Base-by-base conservation (phyloP, 2,329 filamentous ascomycete species). In the Fusarium euwallaceae region DNA sequence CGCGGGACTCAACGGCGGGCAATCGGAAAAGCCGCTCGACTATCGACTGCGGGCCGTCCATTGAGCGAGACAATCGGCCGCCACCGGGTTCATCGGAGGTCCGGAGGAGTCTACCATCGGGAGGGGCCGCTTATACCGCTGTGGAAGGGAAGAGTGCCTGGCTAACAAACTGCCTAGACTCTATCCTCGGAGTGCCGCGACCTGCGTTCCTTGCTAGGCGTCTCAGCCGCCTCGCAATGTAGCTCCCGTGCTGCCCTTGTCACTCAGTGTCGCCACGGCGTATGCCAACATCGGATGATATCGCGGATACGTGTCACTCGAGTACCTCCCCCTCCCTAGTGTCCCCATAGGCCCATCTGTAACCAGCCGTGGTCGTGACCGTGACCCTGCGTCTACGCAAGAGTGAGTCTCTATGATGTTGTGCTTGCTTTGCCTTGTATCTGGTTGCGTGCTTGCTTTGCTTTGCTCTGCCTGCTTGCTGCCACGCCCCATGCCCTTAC, bases 211-310 rank as follows among this genome's bases (percentile, higher is more conserved):
- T 53, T 53, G 48, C 48, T 32, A 53, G 48, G 48, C 27, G 48
- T 53, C 48, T 53, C 48, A 53, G 48, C 27, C 48, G 48, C 48
- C 48, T 53, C 48, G 6, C 6, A 32, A 11, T 36, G 61, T 60
- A 61, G 43, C 53, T 66, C 61, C 59, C 32, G 65, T 64, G 58
- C 53, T 66, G 61, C 32, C 59, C 64, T 61, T 75, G 68, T 72
- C 60, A 55, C 63, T 66, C 69, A 61, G 68, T 74, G 65, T 74
- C 67, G 71, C 71, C 69, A 75, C 71, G 66, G 68, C 70, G 71
- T 62, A 76, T 74, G 74, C 69, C 73, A 76, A 75, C 71, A 78
- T 78, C 76, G 67, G 76, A 78, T 73, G 75, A 78, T 78, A 75
- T 78, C 68, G 66, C 61, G 65, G 73, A 76, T 77, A 77, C 75